A percentile compares a stretch with the other conserved stretches of the same genome.
phyloP scores from a whole-genome alignment of 2,329 filamentous ascomycete genomes.

The Metarhizium rileyi region DNA sequence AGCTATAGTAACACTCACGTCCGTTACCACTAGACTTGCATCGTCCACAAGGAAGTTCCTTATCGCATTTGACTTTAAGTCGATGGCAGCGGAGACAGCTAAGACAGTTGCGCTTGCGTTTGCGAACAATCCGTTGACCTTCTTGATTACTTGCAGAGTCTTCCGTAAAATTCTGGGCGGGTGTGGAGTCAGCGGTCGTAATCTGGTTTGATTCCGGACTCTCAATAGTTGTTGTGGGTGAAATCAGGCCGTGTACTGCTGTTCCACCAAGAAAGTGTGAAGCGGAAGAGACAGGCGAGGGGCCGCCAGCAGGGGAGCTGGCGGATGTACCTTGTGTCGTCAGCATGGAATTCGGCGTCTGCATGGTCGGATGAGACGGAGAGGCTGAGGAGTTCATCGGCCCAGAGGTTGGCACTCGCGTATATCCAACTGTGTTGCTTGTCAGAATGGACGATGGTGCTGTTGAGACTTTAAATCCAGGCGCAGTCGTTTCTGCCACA shows the following conservation, averaged over 20 bases:
- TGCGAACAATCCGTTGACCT: constrained; percentile 20
- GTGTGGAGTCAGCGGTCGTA: constrained; percentile 5
- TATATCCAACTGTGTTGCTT: background rate
- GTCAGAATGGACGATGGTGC: background rate
- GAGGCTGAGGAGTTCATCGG: background rate
- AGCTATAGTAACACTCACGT: constrained; percentile 26
- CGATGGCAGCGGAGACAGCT: constrained; percentile 26
- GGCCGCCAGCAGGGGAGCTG: background rate
- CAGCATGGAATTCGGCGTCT: background rate
- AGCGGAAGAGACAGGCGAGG: constrained; percentile 6
- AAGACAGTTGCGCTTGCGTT: constrained; percentile 26
- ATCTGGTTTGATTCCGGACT: constrained; percentile 16
- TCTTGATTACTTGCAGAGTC: constrained; percentile 1
- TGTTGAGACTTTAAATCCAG: background rate
- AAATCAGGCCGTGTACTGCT: constrained; percentile 18
- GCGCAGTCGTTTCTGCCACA: background rate
- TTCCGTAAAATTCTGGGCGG: constrained; percentile 3
- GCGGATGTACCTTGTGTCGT: background rate
- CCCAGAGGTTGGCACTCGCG: background rate
- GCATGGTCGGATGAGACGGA: background rate
- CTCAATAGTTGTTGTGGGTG: constrained; percentile 18
- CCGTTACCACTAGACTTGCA: constrained; percentile 25
- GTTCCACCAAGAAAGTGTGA: constrained; percentile 8
- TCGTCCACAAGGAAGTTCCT: constrained; percentile 25
- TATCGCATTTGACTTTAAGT: constrained; percentile 29